These are phyloP conservation scores for Uncinocarpus reesii DNA, from an alignment of 2,329 filamentous ascomycete genomes.

Conservation along the genomic window DNA sequence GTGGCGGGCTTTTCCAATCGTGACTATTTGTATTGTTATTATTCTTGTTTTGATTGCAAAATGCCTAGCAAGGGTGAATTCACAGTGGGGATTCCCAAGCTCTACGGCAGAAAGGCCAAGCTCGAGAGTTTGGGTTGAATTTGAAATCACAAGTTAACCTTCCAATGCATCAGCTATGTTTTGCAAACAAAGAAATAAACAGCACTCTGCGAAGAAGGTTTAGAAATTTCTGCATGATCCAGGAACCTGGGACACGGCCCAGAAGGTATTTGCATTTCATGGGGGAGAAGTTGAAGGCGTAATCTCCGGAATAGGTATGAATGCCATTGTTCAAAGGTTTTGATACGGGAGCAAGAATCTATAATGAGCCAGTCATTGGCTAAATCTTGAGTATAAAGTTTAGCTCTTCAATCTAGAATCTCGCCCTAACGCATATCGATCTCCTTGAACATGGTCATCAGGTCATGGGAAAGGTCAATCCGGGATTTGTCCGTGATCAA, in stretches of 20 bases:
- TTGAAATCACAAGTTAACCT: background rate
- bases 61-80: no score
- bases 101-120: no score
- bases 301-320: constrained; percentile 8
- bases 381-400: background rate
- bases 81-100: no score
- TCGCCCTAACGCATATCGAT: background rate
- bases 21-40: background rate
- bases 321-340: constrained; percentile 6
- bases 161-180: background rate
- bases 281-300: background rate
- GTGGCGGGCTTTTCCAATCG: background rate
- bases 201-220: background rate
- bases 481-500: background rate
- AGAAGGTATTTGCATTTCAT: background rate
- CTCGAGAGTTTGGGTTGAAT: background rate
- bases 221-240: constrained; percentile 2
- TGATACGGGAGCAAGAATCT: background rate
- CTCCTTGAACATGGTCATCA: constrained; percentile 5
- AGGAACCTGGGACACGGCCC: background rate
- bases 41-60: no score
- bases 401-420: constrained; percentile 4
- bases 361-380: background rate
- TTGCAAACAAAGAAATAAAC: background rate
- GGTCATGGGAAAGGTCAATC: background rate